phyloP scores from a whole-genome alignment of 2,329 filamentous ascomycete genomes.

The Alternaria incomplexa region DNA sequence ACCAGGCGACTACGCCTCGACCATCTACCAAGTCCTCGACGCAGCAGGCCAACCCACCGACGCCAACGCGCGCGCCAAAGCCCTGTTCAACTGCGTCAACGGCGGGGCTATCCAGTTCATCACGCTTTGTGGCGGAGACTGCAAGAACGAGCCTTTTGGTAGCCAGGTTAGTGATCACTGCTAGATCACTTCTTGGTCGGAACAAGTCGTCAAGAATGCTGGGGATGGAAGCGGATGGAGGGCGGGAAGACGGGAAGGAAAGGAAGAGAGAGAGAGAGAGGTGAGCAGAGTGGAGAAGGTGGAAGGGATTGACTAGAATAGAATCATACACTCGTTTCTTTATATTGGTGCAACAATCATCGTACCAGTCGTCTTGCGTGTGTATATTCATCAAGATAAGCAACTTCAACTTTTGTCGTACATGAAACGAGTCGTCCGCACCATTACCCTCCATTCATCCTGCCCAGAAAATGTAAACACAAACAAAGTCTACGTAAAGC shows the following conservation, averaged over 20 bases:
- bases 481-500: not conserved
- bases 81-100: not conserved
- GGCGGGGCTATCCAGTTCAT: not conserved
- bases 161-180: constrained; percentile 1
- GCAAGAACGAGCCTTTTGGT: not conserved
- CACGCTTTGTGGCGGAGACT: not conserved
- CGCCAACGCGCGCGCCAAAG: not conserved
- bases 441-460: not conserved
- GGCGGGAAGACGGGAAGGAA: not conserved
- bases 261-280: not conserved
- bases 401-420: not conserved
- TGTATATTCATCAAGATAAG: not conserved
- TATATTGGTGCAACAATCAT: not conserved
- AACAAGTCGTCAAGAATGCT: not conserved
- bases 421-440: not conserved
- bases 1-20: not conserved
- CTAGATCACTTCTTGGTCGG: not conserved
- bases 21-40: not conserved
- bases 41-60: not conserved
- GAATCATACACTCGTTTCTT: not conserved
- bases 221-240: not conserved
- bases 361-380: not conserved
- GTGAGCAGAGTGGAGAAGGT: not conserved
- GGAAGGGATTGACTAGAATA: not conserved
- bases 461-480: not conserved